A percentile compares a stretch with the other conserved stretches of the same genome.
Evolutionary conservation across 2,329 filamentous ascomycete species (phyloP).

Genomic region (Aspergillus brunneoviolaceus): DNA sequence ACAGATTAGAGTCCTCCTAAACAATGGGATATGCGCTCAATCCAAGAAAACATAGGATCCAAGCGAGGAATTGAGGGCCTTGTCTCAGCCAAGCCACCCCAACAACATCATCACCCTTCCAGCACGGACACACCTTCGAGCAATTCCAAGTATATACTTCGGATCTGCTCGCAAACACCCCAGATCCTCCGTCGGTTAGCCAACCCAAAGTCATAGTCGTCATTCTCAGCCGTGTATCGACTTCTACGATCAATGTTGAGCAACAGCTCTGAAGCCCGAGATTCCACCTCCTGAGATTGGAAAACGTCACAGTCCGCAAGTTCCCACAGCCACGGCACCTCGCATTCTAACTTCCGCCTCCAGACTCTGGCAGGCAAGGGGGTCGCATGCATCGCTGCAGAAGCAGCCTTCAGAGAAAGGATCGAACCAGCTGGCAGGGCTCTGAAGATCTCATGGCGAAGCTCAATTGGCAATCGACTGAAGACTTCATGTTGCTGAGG

Average conservation of each 20-base stretch:
- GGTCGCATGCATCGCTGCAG: neutral
- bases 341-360: slow-evolving; percentile 1
- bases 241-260: neutral
- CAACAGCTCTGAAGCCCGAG: neutral
- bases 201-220: slow-evolving; percentile 1
- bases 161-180: slow-evolving; percentile 7
- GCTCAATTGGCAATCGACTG: neutral
- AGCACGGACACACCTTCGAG: neutral
- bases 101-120: too few species aligned
- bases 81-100: too few species aligned
- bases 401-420: slow-evolving; percentile 2
- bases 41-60: too few species aligned
- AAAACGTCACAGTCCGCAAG: neutral
- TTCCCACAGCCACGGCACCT: slow-evolving; percentile 8
- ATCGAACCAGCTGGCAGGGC: neutral
- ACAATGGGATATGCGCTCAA: too few species aligned
- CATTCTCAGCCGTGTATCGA: neutral
- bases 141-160: slow-evolving; percentile 2
- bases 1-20: too few species aligned
- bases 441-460: neutral
- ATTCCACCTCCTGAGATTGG: slow-evolving; percentile 1
- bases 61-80: too few species aligned
- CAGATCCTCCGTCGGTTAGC: slow-evolving; percentile 8
- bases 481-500: neutral
- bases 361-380: neutral